phyloP scores from a whole-genome alignment of 768 basidiomycete genomes.

The Omphalotus guepiniiformis region DNA sequence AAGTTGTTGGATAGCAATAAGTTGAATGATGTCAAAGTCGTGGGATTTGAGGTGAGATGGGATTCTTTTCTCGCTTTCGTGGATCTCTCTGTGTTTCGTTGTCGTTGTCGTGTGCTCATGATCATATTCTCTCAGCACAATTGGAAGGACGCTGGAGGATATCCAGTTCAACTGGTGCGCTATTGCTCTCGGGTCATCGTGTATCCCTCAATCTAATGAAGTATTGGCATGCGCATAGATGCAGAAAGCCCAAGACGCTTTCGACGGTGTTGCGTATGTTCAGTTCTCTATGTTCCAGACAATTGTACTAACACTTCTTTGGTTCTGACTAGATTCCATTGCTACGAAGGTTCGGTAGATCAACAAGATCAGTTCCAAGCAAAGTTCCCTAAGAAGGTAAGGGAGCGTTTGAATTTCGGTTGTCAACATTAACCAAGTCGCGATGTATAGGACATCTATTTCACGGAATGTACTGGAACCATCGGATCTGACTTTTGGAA shows the following conservation, averaged over 20 bases:
- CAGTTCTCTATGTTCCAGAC: background rate
- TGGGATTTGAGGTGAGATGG: conserved; percentile 37
- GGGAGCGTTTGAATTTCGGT: background rate
- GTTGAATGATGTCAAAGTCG: conserved; percentile 37
- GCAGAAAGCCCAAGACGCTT: conserved; percentile 34
- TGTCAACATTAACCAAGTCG: too few relatives aligned
- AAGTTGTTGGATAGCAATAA: conserved; percentile 41
- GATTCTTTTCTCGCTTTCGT: background rate
- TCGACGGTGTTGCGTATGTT: conserved; percentile 33
- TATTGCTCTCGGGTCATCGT: too few relatives aligned
- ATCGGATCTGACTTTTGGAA: conserved; percentile 49
- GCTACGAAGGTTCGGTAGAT: conserved; percentile 25
- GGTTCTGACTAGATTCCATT: conserved; percentile 14
- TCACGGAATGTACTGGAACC: conserved; percentile 43
- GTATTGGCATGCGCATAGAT: conserved; percentile 17
- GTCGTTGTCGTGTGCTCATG: background rate
- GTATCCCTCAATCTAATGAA: background rate
- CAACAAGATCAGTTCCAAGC: conserved; percentile 39
- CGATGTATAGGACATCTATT: conserved; percentile 13
- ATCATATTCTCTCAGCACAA: conserved; percentile 30
- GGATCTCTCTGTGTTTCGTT: background rate
- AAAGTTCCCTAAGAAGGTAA: conserved; percentile 39
- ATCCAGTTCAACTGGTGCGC: conserved; percentile 38
- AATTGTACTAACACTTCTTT: background rate
- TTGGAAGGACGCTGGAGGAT: conserved; percentile 43